Evolutionary conservation across 2,329 filamentous ascomycete species (phyloP).

Genomic region (Alternaria dauci): DNA sequence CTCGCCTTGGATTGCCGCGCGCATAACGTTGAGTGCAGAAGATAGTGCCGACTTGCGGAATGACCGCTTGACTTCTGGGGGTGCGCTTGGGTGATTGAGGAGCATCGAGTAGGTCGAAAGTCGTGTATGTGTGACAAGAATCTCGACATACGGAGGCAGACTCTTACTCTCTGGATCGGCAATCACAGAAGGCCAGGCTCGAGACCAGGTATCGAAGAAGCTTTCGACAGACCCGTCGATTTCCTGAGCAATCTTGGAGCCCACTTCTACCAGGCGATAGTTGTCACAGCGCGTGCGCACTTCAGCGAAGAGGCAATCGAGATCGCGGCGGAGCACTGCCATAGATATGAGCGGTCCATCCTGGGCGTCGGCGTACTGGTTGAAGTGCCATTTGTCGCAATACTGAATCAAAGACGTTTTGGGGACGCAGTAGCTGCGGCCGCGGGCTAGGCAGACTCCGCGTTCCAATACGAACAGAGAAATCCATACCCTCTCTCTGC

Average conservation of each 20-base stretch:
- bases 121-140: constrained; percentile 74
- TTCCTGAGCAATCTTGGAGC: constrained; percentile 59
- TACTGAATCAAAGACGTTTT: constrained; percentile 71
- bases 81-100: constrained; percentile 77
- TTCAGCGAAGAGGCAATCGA: constrained; percentile 67
- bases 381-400: constrained; percentile 74
- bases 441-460: constrained; percentile 75
- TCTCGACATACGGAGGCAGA: constrained; percentile 77
- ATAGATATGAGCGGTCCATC: constrained; percentile 77
- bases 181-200: constrained; percentile 61
- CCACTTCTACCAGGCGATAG: constrained; percentile 61
- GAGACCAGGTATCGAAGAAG: constrained; percentile 72
- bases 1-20: constrained; percentile 76
- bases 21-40: constrained; percentile 76
- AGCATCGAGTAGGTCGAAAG: constrained; percentile 78
- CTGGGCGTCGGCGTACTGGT: constrained; percentile 68
- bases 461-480: constrained; percentile 76
- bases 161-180: constrained; percentile 53
- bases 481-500: constrained; percentile 74
- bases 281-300: constrained; percentile 69
- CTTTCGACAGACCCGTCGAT: constrained; percentile 64
- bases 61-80: constrained; percentile 74
- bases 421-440: constrained; percentile 73
- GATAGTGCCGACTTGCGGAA: constrained; percentile 76
- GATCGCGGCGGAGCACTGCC: constrained; percentile 71